Conservation (phyloP, 306 rosid genomes). For the Begonia loranthoides region DNA sequence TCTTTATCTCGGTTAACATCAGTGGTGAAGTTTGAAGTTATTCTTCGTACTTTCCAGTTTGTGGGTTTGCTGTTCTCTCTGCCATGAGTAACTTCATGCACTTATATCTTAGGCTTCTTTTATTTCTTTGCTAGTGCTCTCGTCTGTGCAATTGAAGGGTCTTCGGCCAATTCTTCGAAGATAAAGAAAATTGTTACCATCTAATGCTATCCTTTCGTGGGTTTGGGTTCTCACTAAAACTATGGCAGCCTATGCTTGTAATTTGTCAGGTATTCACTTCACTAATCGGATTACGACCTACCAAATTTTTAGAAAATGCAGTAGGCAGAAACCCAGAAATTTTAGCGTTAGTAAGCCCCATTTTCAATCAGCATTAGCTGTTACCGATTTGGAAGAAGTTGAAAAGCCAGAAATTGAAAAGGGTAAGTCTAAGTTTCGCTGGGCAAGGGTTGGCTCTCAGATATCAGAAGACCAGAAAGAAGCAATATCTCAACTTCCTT, state of each 20-base stretch:
- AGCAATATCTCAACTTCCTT: conserved; percentile 49
- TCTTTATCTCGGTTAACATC: too few species aligned
- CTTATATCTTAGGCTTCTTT: too few species aligned
- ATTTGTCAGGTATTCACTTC: conserved; percentile 6
- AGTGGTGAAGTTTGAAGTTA: too few species aligned
- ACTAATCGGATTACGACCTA: conserved; percentile 12
- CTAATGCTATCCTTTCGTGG: too few species aligned
- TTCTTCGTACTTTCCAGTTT: too few species aligned
- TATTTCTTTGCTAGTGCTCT: too few species aligned
- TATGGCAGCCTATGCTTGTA: conserved; percentile 11
- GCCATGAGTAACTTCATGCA: too few species aligned
- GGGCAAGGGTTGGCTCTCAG: conserved; percentile 33
- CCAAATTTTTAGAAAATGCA: conserved; percentile 1
- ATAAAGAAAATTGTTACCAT: too few species aligned
- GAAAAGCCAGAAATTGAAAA: conserved; percentile 14
- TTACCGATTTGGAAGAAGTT: conserved; percentile 18
- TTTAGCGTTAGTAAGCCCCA: conserved; percentile 11
- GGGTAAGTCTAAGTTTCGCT: conserved; percentile 33
- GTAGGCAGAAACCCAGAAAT: conserved; percentile 10
- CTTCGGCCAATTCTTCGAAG: too few species aligned
- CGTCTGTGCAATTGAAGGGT: too few species aligned
- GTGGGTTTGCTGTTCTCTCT: too few species aligned
- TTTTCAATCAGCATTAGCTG: conserved; percentile 15
- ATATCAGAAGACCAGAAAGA: conserved; percentile 38
- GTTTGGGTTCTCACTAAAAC: too few species aligned